Evolutionary conservation across 2,329 filamentous ascomycete species (phyloP), one percentile per base, ranked within the genome.

Genomic region (Sporothrix pseudoabietina): DNA sequence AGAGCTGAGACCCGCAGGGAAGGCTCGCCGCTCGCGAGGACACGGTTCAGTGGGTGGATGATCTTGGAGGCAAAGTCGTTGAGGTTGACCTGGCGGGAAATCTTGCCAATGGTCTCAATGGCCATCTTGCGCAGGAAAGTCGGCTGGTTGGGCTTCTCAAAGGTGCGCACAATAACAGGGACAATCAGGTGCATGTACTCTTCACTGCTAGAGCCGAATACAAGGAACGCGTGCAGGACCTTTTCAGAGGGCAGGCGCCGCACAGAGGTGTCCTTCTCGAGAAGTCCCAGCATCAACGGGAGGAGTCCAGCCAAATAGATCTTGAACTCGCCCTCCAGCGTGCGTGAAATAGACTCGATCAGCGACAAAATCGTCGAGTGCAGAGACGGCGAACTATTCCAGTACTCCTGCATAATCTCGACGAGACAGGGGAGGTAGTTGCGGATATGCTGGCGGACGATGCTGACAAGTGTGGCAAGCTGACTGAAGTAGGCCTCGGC

Each of bases 101-200:
- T 90, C 79, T 96, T 95, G 30, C 94, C 95, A 74, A 99, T 90
- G 0, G 94, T 97, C 78, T 99, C 97, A 77, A 99, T 98, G 0
- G 95, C 95, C 32, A 91, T 90, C 81, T 94, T 97, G 71, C 94
- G 89, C 66, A 98, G 89, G 74, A 91, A 91, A 0, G 88, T 85
- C 8, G 94, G 94, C 76, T 97, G 93, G 12, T 92, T 90, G 44
- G 92, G 89, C 79, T 94, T 97, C 80, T 99, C 95, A 79, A 99
- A 98, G 68, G 97, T 92, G 61, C 92, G 90, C 9, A 99, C 94
- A 78, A 99, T 94, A 49, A 97, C 94, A 0, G 96, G 96, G 70
- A 99, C 93, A 77, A 99, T 98, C 71, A 99, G 86, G 80, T 99
- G 96, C 96, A 99, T 99, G 81, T 99, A 99, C 80, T 99, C 96